Base-by-base conservation (phyloP, 129 eudicot species). In the Flaveria ramosissima region DNA sequence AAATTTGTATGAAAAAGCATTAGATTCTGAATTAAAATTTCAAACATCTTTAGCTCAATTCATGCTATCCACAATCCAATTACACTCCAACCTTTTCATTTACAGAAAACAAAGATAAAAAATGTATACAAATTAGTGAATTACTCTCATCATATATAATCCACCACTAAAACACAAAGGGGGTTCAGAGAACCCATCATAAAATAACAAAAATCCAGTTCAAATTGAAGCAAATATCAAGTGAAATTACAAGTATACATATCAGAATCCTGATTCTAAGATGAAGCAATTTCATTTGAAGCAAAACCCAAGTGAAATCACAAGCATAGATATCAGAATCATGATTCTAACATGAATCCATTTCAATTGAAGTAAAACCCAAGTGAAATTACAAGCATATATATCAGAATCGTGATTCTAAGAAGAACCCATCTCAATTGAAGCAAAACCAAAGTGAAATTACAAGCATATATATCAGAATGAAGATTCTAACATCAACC, bases 361-460 rank as follows among this genome's bases (percentile, higher is more conserved):
- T 8, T 36, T 36, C 41, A 36, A 5, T 6, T 36, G 41, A 5
- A 36, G 41, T 3, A 36, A 36, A 36, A 36, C 41, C 7, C 41
- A 36, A 36, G 41, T 36, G 41, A 36, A 4, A 36, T 36, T 36
- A 36, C 41, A 36, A 36, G 39, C 7, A 32, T 32, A 32, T 30
- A 32, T 4, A 45, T 9, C 14, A 45, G 14, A 45, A 45, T 45
- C 12, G 1, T 1, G 13, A 45, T 45, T 45, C 48, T 9, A 45
- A 45, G 48, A 11, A 1, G 50, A 65, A 17, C 61, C 69, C 74
- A 64, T 19, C 67, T 55, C 70, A 55, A 4, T 43, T 43, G 43
- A 80, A 46, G 70, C 79, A 73, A 73, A 73, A 39, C 63, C 62
- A 24, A 73, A 6, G 67, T 72, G 59, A 72, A 63, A 20, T 36